A percentile compares a stretch with the other conserved stretches of the same genome.
Evolutionary conservation across 768 basidiomycete genomes (phyloP).

Genomic region (Grammothele lineata): DNA sequence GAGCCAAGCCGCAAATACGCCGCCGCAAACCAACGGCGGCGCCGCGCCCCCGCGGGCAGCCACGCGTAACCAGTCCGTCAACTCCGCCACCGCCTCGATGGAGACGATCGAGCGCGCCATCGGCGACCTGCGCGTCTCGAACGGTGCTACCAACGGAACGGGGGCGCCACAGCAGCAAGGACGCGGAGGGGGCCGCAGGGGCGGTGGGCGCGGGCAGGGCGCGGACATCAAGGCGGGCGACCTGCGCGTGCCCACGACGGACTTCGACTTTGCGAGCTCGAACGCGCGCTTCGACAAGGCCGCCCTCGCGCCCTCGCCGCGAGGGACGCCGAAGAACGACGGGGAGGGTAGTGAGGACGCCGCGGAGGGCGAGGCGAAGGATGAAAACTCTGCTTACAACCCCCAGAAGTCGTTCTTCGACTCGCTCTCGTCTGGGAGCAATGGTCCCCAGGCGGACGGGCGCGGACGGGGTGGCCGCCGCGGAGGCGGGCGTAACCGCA

Average conservation of each 20-base stretch:
- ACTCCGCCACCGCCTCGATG: constrained; percentile 68
- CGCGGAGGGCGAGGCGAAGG: constrained; percentile 28
- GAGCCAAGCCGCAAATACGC: constrained; percentile 14
- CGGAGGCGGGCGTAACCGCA: constrained; percentile 57
- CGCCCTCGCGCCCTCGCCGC: constrained; percentile 34
- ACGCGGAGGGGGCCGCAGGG: constrained; percentile 31
- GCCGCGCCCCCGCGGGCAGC: constrained; percentile 19
- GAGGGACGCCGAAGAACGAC: constrained; percentile 22
- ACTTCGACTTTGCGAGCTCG: constrained; percentile 77
- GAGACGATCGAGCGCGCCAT: constrained; percentile 64
- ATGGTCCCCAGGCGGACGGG: constrained; percentile 31
- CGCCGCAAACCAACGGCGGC: constrained; percentile 27
- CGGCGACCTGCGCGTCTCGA: constrained; percentile 42
- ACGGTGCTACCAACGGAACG: constrained; percentile 16
- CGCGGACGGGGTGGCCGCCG: constrained; percentile 42
- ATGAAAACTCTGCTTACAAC: constrained; percentile 59
- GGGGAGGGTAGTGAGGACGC: constrained; percentile 26
- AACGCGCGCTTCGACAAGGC: constrained; percentile 83
- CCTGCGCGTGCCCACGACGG: constrained; percentile 61
- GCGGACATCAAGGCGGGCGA: constrained; percentile 31
- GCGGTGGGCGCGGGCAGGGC: constrained; percentile 30
- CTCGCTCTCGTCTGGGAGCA: constrained; percentile 50
- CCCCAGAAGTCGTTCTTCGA: constrained; percentile 82
- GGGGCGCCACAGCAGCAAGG: constrained; percentile 14
- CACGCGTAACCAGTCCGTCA: constrained; percentile 47